These are phyloP conservation scores for Selenicereus undatus DNA, from an alignment of 148 eudicot genomes.

Conservation along the genomic window DNA sequence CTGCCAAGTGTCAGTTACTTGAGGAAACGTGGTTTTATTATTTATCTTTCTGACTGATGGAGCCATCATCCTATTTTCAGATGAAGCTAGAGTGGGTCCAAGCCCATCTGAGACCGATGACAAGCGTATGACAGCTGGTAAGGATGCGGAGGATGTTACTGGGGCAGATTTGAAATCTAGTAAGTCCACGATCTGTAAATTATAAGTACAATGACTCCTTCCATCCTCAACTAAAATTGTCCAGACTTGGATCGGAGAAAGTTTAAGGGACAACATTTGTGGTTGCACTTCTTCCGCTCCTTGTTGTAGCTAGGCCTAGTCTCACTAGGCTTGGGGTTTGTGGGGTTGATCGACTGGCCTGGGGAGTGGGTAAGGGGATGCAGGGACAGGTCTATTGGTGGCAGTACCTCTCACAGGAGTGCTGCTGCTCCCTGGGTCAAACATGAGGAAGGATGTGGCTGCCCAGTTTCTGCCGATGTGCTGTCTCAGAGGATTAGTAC, in stretches of 20 bases:
- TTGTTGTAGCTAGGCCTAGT: too few species aligned
- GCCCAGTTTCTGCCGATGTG: background rate
- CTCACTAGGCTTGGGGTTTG: background rate
- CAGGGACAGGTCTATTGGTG: background rate
- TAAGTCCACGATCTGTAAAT: background rate
- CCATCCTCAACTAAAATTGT: background rate
- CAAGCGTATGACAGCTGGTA: conserved; percentile 10
- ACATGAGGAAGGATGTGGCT: background rate
- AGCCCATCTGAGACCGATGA: conserved; percentile 6
- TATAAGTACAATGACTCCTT: background rate
- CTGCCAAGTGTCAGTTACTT: background rate
- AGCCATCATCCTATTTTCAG: conserved; percentile 8
- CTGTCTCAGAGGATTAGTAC: background rate
- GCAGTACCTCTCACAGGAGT: background rate
- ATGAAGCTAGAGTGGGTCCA: conserved; percentile 13
- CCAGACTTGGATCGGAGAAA: background rate
- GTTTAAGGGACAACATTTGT: background rate
- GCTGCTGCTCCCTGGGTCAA: background rate
- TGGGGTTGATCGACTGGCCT: background rate
- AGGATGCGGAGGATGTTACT: conserved; percentile 10
- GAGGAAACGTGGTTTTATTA: background rate
- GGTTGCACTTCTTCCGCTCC: background rate
- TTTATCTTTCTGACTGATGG: background rate
- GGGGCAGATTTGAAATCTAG: conserved; percentile 17
- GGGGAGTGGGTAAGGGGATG: background rate